Percentiles rank a stretch among this genome's conserved stretches.
Conservation (phyloP, 306 rosid species). For the Hippophae tibetana region DNA sequence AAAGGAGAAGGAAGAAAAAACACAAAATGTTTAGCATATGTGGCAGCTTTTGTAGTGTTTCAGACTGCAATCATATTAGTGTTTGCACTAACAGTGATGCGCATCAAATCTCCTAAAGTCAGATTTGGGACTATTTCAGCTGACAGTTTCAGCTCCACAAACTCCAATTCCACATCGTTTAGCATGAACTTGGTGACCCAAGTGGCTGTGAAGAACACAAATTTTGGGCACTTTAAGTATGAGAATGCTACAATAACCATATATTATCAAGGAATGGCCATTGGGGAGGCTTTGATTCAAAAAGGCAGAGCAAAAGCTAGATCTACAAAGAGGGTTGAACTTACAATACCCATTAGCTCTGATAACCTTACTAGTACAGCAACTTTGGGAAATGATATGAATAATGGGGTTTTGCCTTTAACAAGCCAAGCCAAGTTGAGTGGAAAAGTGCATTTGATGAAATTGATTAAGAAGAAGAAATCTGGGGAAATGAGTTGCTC, state of each 20-base stretch:
- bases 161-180: conserved; percentile 13
- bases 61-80: conserved; percentile 23
- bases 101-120: conserved; percentile 21
- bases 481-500: conserved; percentile 26
- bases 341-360: conserved; percentile 14
- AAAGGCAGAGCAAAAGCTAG: conserved; percentile 14
- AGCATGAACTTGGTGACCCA: conserved; percentile 19
- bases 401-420: conserved; percentile 1
- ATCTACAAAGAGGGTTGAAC: conserved; percentile 22
- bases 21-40: conserved; percentile 30
- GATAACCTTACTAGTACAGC: conserved; percentile 3
- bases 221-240: conserved; percentile 25
- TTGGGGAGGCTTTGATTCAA: conserved; percentile 18
- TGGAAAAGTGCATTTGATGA: conserved; percentile 22
- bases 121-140: not conserved
- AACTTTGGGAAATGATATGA: conserved; percentile 5
- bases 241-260: conserved; percentile 8
- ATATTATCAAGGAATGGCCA: conserved; percentile 5
- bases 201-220: conserved; percentile 18
- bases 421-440: conserved; percentile 24
- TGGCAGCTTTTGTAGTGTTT: conserved; percentile 31
- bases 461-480: conserved; percentile 26
- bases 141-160: not conserved
- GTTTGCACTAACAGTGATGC: conserved; percentile 13
- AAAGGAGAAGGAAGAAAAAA: conserved; percentile 7